phyloP scores from a whole-genome alignment of 805 yeast species.

The Lachancea fermentati region DNA sequence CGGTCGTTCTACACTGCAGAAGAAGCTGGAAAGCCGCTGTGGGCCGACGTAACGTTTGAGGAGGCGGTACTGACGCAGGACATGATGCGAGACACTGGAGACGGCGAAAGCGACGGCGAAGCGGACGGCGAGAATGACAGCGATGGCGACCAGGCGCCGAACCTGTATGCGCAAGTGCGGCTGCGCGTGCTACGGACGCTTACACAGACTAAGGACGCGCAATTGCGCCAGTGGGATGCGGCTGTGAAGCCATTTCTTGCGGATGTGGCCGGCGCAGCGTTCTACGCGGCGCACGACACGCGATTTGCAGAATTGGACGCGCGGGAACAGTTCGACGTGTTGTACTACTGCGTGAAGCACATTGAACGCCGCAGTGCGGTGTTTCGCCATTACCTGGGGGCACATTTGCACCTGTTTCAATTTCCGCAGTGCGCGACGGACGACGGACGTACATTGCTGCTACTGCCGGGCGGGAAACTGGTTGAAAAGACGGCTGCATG shows the following conservation, averaged over 20 bases:
- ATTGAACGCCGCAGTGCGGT: conserved; percentile 27
- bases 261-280: conserved; percentile 3
- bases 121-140: conserved; percentile 8
- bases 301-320: conserved; percentile 14
- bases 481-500: conserved; percentile 11
- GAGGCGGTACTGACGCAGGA: conserved; percentile 26
- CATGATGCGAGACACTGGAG: conserved; percentile 5
- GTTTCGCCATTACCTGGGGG: conserved; percentile 26
- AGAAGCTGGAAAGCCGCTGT: conserved; percentile 22
- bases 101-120: conserved; percentile 10
- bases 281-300: conserved; percentile 7
- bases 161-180: conserved; percentile 18
- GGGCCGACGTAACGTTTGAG: conserved; percentile 29
- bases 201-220: conserved; percentile 21
- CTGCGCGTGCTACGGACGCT: conserved; percentile 20
- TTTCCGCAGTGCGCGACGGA: conserved; percentile 19
- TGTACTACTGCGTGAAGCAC: conserved; percentile 25
- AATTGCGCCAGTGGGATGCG: conserved; percentile 25
- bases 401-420: conserved; percentile 25
- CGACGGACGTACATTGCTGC: conserved; percentile 15
- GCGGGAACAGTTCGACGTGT: conserved; percentile 23
- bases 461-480: conserved; percentile 25
- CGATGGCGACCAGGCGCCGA: too few relatives aligned
- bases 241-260: conserved; percentile 20
- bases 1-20: conserved; percentile 22